phyloP scores from a whole-genome alignment of 371 early-diverging fungal genomes.

The Coemansia sp. region DNA sequence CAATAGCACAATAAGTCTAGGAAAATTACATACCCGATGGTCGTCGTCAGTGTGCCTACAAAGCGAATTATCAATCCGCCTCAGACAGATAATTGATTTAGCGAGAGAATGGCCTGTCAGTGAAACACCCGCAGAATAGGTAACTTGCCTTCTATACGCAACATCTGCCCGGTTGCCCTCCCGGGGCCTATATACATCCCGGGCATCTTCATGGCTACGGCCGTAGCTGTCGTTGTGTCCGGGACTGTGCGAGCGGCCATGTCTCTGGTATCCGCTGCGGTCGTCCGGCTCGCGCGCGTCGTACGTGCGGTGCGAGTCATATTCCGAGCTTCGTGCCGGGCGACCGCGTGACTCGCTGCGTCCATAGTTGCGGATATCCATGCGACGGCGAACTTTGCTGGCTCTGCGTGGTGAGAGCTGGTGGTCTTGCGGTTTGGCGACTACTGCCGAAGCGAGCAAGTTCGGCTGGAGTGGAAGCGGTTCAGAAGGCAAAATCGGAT shows the following conservation, averaged over 20 bases:
- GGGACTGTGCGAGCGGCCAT: constrained; percentile 25
- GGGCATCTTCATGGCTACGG: neutral
- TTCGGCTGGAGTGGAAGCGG: constrained; percentile 38
- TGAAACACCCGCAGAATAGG: neutral
- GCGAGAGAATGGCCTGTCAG: too few species aligned
- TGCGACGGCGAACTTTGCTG: constrained; percentile 27
- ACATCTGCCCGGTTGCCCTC: neutral
- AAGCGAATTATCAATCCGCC: too few species aligned
- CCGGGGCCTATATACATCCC: neutral
- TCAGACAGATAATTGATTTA: too few species aligned
- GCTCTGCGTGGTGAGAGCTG: constrained; percentile 27
- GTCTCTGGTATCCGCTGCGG: neutral
- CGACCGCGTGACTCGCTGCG: constrained; percentile 30
- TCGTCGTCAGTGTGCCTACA: too few species aligned
- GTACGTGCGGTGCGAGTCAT: constrained; percentile 1
- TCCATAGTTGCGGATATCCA: constrained; percentile 34
- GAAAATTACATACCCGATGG: neutral
- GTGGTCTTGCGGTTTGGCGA: constrained; percentile 7
- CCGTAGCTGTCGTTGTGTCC: neutral
- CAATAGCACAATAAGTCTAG: neutral
- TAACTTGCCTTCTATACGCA: constrained; percentile 1
- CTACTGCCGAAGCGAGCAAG: constrained; percentile 30
- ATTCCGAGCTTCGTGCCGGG: neutral
- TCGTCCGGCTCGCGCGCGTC: neutral
- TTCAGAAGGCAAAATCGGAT: constrained; percentile 48